Conservation (phyloP, 352 stramenopile species). For the Pythium phragmiticola region DNA sequence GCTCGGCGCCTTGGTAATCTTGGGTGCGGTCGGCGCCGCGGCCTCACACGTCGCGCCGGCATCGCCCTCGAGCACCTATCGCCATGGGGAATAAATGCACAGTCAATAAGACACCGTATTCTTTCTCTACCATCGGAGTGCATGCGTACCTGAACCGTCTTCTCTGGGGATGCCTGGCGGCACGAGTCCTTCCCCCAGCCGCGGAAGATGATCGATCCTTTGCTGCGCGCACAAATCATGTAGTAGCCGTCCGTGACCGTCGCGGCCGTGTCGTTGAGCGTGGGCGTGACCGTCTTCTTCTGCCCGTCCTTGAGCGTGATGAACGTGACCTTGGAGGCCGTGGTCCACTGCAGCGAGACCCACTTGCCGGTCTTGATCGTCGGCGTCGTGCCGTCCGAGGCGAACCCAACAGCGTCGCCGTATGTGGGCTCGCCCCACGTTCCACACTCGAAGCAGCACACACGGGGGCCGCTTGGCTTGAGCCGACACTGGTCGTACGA, state of each 20-base stretch:
- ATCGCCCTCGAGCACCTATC: constrained; percentile 29
- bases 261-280: constrained; percentile 35
- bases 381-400: constrained; percentile 25
- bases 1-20: neutral
- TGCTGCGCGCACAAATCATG: constrained; percentile 54
- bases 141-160: constrained; percentile 36
- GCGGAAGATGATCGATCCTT: constrained; percentile 58
- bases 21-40: constrained; percentile 14
- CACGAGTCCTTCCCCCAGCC: constrained; percentile 59
- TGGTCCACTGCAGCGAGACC: constrained; percentile 52
- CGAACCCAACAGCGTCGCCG: constrained; percentile 21
- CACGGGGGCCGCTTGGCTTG: constrained; percentile 4
- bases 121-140: neutral
- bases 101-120: too few relatives aligned
- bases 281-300: constrained; percentile 64
- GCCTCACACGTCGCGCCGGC: constrained; percentile 25
- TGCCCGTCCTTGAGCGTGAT: constrained; percentile 53
- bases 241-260: constrained; percentile 38
- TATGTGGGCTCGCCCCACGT: constrained; percentile 24
- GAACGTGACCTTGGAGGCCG: constrained; percentile 62
- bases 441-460: constrained; percentile 32
- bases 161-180: constrained; percentile 45
- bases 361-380: constrained; percentile 32
- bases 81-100: neutral
- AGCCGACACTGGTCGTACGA: constrained; percentile 21